Conservation (phyloP, 1,284 basidiomycete species). For the Rhodotorula sp. region DNA sequence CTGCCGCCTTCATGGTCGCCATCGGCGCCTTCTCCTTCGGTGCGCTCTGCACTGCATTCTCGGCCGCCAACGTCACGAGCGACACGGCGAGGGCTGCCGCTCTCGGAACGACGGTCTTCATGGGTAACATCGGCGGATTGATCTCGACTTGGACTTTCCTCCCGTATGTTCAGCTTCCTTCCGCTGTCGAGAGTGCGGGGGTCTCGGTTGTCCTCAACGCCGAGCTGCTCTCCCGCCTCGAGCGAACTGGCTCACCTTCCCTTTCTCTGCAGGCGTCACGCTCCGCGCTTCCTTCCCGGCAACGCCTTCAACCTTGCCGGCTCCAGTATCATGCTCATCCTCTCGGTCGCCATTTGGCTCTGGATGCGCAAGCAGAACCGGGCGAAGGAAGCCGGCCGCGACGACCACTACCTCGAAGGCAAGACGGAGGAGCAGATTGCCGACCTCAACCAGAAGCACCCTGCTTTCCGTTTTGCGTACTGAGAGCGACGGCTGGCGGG, state of each 20-base stretch:
- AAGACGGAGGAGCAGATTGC: conserved; percentile 28
- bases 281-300: conserved; percentile 19
- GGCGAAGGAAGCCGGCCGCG: conserved; percentile 16
- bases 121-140: conserved; percentile 46
- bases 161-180: conserved; percentile 3
- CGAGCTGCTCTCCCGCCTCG: background rate
- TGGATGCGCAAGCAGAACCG: conserved; percentile 38
- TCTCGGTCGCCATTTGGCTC: conserved; percentile 12
- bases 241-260: background rate
- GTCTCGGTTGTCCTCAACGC: background rate
- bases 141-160: conserved; percentile 43
- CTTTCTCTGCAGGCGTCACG: background rate
- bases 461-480: conserved; percentile 28
- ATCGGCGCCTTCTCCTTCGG: conserved; percentile 47
- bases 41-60: conserved; percentile 36
- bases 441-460: conserved; percentile 21
- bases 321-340: conserved; percentile 29
- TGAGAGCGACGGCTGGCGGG: background rate
- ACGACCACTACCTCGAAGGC: conserved; percentile 35
- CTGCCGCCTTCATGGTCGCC: conserved; percentile 44
- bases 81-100: conserved; percentile 45
- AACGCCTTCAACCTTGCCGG: conserved; percentile 38
- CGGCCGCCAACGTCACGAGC: conserved; percentile 43
- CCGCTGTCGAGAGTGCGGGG: background rate
- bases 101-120: conserved; percentile 44